These are phyloP conservation scores for Physcomitrellopsis africana DNA, from an alignment of 225 moss, liverwort and hornwort genomes.

Conservation along the genomic window DNA sequence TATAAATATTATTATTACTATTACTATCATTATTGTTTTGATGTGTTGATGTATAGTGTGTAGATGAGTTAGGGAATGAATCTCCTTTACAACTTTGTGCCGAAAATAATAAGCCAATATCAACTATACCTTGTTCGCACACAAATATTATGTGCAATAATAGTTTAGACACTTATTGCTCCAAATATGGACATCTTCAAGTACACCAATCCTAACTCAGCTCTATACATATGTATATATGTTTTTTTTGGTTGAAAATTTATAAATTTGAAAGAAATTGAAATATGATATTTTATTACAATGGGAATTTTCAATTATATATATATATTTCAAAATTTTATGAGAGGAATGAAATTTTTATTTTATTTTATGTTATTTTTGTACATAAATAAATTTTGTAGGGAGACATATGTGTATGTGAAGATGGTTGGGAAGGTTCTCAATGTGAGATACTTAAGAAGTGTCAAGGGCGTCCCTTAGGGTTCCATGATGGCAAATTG, in stretches of 20 bases:
- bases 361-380: no score
- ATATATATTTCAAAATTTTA: no score
- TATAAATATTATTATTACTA: no score
- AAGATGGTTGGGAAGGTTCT: conserved; percentile 65
- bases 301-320: no score
- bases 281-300: no score
- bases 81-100: conserved; percentile 50
- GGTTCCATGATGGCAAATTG: conserved; percentile 42
- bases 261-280: no score
- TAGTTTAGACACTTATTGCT: conserved; percentile 62
- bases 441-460: conserved; percentile 63
- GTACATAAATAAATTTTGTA: conserved; percentile 10
- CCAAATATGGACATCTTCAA: conserved; percentile 60
- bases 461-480: conserved; percentile 65
- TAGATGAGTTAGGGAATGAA: conserved; percentile 67
- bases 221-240: no score
- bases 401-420: conserved; percentile 66
- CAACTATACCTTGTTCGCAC: conserved; percentile 53
- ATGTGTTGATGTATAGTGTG: conserved; percentile 55
- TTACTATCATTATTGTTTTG: neutral
- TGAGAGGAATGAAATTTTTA: no score
- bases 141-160: conserved; percentile 48
- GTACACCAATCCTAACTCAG: conserved; percentile 28
- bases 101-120: conserved; percentile 41
- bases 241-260: no score